phyloP scores from a whole-genome alignment of 1,284 basidiomycete genomes.

The Tilletia caries region DNA sequence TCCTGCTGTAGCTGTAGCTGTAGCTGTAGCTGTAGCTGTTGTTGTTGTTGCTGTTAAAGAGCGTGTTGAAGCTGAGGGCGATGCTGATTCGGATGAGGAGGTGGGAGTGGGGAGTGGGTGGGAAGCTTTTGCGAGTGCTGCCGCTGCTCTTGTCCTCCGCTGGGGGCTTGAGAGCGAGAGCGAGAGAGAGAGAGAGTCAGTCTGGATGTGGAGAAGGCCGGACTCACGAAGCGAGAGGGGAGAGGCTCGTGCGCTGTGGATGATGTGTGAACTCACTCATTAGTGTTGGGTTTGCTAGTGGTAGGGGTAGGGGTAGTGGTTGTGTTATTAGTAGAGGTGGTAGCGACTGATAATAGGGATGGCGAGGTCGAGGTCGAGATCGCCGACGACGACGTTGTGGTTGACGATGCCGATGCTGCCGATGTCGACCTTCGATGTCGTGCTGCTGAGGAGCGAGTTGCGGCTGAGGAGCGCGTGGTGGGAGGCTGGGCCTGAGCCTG shows the following conservation, averaged over 20 bases:
- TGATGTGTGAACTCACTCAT: neutral
- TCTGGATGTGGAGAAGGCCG: neutral
- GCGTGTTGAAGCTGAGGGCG: neutral
- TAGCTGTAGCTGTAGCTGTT: no score
- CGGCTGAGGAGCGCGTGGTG: conserved; percentile 5
- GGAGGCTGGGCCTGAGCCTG: no score
- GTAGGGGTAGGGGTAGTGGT: neutral
- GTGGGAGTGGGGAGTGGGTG: neutral
- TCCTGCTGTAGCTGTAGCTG: no score
- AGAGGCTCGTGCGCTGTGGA: neutral
- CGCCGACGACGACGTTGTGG: neutral
- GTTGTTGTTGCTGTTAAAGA: no score
- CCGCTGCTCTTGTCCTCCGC: neutral
- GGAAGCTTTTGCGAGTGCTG: neutral
- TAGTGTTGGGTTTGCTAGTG: neutral
- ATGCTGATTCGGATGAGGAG: neutral
- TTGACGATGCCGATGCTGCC: neutral
- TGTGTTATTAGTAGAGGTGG: no score
- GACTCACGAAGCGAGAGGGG: neutral
- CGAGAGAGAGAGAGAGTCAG: neutral
- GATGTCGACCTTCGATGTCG: conserved; percentile 4
- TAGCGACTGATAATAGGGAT: no score
- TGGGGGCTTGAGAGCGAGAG: neutral
- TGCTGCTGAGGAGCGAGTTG: neutral
- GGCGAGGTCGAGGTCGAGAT: neutral